These are phyloP conservation scores for Amanita jacksonii DNA, from an alignment of 768 basidiomycete species.

Conservation along the genomic window DNA sequence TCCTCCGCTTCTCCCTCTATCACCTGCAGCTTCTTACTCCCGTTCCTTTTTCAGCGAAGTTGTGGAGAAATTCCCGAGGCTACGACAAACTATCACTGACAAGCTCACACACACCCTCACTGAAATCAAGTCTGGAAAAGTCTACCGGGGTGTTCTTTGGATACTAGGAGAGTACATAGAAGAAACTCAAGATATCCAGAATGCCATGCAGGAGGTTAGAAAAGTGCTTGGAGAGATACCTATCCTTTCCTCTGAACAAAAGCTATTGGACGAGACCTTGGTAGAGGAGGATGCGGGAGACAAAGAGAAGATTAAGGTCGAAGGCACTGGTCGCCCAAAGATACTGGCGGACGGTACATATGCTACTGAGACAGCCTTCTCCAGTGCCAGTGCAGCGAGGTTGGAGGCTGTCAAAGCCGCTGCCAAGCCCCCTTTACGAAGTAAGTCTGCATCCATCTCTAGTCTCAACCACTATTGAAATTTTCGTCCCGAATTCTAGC, in stretches of 20 bases:
- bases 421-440: conserved; percentile 82
- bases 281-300: conserved; percentile 34
- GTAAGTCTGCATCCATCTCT: conserved; percentile 27
- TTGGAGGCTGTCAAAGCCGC: conserved; percentile 81
- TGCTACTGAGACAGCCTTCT: conserved; percentile 91
- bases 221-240: conserved; percentile 95
- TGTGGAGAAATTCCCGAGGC: conserved; percentile 91
- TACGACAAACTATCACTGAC: conserved; percentile 74
- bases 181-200: conserved; percentile 53
- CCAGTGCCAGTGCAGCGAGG: conserved; percentile 46
- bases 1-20: not conserved
- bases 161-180: conserved; percentile 96
- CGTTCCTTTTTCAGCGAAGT: conserved; percentile 54
- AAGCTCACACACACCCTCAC: conserved; percentile 73
- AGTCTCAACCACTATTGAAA: not conserved
- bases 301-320: conserved; percentile 35
- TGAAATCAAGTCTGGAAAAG: conserved; percentile 93
- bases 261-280: conserved; percentile 66
- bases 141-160: conserved; percentile 94
- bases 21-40: not conserved
- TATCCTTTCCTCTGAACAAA: conserved; percentile 86
- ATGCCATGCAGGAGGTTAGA: conserved; percentile 67
- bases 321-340: conserved; percentile 48
- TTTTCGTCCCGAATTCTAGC: conserved; percentile 30
- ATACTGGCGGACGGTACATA: conserved; percentile 96